Evolutionary conservation across 1,284 basidiomycete species (phyloP).

Genomic region (Filobasidium uniguttulatum): DNA sequence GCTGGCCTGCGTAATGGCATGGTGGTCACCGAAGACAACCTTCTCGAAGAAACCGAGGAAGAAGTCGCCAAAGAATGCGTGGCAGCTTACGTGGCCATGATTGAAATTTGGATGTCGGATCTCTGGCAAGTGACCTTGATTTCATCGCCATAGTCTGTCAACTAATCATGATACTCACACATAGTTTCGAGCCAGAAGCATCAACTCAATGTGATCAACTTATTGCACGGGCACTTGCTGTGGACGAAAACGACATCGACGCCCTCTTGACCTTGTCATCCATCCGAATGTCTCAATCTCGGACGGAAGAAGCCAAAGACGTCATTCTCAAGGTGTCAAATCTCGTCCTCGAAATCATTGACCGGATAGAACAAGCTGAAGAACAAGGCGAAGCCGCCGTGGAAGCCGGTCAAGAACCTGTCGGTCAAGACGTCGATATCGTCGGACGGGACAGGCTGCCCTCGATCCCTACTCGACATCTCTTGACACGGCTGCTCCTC

Average conservation of each 20-base stretch:
- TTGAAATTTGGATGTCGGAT: slow-evolving; percentile 95
- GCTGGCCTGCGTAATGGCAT: slow-evolving; percentile 24
- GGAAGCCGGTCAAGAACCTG: neutral
- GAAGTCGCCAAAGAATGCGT: slow-evolving; percentile 62
- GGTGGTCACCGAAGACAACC: slow-evolving; percentile 40
- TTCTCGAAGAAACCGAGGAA: slow-evolving; percentile 44
- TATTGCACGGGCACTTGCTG: slow-evolving; percentile 55
- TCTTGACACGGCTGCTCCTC: slow-evolving; percentile 67
- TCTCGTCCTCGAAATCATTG: slow-evolving; percentile 4
- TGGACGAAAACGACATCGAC: slow-evolving; percentile 64
- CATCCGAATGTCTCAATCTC: slow-evolving; percentile 74
- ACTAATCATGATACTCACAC: neutral
- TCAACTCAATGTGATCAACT: slow-evolving; percentile 68
- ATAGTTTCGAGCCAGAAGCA: slow-evolving; percentile 64
- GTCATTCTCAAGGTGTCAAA: slow-evolving; percentile 47
- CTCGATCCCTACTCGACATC: slow-evolving; percentile 56
- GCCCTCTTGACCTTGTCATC: slow-evolving; percentile 70
- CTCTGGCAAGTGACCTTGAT: slow-evolving; percentile 53
- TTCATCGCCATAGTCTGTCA: neutral
- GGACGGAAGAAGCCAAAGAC: slow-evolving; percentile 62
- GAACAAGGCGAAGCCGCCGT: neutral
- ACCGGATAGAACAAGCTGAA: slow-evolving; percentile 2
- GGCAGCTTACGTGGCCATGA: slow-evolving; percentile 75
- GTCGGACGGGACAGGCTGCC: slow-evolving; percentile 40
- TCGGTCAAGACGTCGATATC: neutral